phyloP scores from a whole-genome alignment of 1,139 yeast species.

The Saccharomyces hybrid region DNA sequence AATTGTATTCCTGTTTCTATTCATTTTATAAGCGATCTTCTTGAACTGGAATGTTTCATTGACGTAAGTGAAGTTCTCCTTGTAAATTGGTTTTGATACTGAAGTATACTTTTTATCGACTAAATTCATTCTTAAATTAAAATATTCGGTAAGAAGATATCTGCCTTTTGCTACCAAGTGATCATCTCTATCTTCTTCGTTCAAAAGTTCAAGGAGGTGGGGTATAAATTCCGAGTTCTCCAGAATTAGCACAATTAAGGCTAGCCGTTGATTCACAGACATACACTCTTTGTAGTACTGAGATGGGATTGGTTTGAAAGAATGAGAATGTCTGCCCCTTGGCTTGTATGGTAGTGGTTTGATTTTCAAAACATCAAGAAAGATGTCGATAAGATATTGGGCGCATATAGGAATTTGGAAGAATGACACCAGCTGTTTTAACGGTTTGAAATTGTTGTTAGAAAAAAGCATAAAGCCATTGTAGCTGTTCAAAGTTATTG shows the following conservation, averaged over 20 bases:
- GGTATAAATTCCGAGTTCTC: conserved; percentile 51
- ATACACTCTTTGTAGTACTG: conserved; percentile 29
- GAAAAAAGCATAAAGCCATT: conserved; percentile 69
- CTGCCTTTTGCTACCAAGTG: conserved; percentile 49
- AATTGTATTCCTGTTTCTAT: conserved; percentile 33
- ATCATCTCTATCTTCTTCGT: conserved; percentile 35
- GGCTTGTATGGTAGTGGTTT: conserved; percentile 51
- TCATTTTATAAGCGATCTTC: conserved; percentile 38
- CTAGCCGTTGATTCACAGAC: conserved; percentile 52
- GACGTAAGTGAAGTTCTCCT: conserved; percentile 1
- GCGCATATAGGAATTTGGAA: conserved; percentile 57
- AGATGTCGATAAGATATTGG: conserved; percentile 59
- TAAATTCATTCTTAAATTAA: conserved; percentile 46
- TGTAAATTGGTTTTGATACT: conserved; percentile 6
- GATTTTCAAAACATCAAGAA: conserved; percentile 61
- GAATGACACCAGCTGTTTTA: conserved; percentile 56
- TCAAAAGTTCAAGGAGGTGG: conserved; percentile 42
- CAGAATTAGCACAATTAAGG: conserved; percentile 48
- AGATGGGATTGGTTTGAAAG: conserved; percentile 21
- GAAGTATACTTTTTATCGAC: conserved; percentile 27
- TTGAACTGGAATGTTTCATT: conserved; percentile 39
- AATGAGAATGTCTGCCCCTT: conserved; percentile 17
- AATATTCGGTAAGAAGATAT: conserved; percentile 54
- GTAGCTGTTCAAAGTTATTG: conserved; percentile 62
- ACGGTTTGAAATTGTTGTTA: conserved; percentile 47